Percentiles rank a stretch among this genome's conserved stretches.
phyloP scores from a whole-genome alignment of 1,284 basidiomycete species.

The Athelia sp. region DNA sequence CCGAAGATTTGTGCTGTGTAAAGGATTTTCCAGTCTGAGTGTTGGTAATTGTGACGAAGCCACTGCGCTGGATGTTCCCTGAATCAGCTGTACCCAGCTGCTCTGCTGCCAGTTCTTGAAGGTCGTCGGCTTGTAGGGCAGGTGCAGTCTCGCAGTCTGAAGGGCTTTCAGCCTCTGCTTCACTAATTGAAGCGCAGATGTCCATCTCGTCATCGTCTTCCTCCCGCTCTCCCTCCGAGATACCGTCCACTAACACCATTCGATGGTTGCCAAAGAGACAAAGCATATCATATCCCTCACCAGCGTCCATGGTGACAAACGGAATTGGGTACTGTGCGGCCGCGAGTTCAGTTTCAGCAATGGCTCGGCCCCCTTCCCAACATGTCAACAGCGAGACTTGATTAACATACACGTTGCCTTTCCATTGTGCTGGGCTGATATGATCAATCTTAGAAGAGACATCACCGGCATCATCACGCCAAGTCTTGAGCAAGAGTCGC shows the following conservation, averaged over 20 bases:
- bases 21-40: background rate
- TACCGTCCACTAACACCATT: background rate
- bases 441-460: background rate
- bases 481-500: background rate
- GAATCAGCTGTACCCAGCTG: background rate
- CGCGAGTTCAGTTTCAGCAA: background rate
- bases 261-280: background rate
- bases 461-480: background rate
- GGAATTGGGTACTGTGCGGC: background rate
- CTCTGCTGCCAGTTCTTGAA: background rate
- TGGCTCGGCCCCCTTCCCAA: background rate
- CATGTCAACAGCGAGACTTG: background rate
- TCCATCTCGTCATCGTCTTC: background rate
- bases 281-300: background rate
- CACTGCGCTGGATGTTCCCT: background rate
- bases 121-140: too few species aligned
- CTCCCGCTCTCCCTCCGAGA: background rate
- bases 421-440: background rate
- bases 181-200: too few species aligned
- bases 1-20: background rate
- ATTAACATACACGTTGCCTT: background rate
- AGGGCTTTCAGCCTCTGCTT: too few species aligned
- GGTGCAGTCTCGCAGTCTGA: too few species aligned
- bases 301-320: background rate
- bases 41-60: too few species aligned